Percentiles rank a stretch among this genome's conserved stretches.
Evolutionary conservation across 2,329 filamentous ascomycete genomes (phyloP).

Genomic region (Botryotinia globosa): DNA sequence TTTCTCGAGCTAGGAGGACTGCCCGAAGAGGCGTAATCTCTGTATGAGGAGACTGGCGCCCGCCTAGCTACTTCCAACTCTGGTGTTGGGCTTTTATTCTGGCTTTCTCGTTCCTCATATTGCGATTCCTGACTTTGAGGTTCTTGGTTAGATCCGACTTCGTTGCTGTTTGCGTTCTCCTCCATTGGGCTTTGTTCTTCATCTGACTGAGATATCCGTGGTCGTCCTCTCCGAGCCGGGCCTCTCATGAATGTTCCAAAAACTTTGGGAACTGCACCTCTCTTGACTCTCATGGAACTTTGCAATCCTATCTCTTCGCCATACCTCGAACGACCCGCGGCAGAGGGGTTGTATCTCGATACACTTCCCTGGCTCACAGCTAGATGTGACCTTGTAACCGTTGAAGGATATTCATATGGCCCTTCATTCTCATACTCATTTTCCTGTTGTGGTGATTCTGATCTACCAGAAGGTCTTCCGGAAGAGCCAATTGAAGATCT

Average conservation of each 20-base stretch:
- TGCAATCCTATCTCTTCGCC: slow-evolving; percentile 66
- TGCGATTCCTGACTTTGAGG: slow-evolving; percentile 35
- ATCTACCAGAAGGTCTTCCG: slow-evolving; percentile 29
- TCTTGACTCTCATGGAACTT: slow-evolving; percentile 74
- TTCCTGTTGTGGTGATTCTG: slow-evolving; percentile 29
- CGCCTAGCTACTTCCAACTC: slow-evolving; percentile 26
- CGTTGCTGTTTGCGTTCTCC: slow-evolving; percentile 36
- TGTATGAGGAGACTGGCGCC: slow-evolving; percentile 4
- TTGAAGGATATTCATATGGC: slow-evolving; percentile 43
- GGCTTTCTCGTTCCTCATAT: slow-evolving; percentile 29
- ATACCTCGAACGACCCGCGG: slow-evolving; percentile 49
- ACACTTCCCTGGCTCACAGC: slow-evolving; percentile 51
- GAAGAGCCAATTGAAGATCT: slow-evolving; percentile 35
- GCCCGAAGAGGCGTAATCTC: slow-evolving; percentile 51
- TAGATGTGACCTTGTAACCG: slow-evolving; percentile 47
- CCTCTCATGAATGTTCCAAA: slow-evolving; percentile 77
- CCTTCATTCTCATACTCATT: slow-evolving; percentile 29
- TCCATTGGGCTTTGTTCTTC: slow-evolving; percentile 44
- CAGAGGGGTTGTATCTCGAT: slow-evolving; percentile 50
- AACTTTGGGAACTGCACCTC: slow-evolving; percentile 61
- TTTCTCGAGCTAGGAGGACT: slow-evolving; percentile 52
- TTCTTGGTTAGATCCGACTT: slow-evolving; percentile 36
- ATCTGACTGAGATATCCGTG: slow-evolving; percentile 49
- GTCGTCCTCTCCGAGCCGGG: slow-evolving; percentile 71
- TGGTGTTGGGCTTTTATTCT: slow-evolving; percentile 33